These are phyloP conservation scores for Trichoderma guizhouense DNA, from an alignment of 2,329 filamentous ascomycete genomes.

Conservation along the genomic window DNA sequence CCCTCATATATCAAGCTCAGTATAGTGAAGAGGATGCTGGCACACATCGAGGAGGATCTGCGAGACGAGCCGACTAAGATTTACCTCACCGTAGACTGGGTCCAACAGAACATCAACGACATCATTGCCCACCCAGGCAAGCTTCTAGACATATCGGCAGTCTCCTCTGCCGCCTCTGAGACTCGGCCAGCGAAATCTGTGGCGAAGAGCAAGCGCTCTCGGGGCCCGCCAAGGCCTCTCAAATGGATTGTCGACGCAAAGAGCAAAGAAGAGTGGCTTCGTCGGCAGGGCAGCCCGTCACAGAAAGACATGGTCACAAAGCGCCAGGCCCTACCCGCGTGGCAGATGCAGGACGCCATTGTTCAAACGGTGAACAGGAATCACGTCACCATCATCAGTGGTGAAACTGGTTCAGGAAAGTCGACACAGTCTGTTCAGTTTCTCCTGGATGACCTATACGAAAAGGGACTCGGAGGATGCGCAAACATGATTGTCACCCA, in stretches of 20 bases:
- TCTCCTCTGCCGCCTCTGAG: slow-evolving; percentile 64
- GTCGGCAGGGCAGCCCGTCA: slow-evolving; percentile 59
- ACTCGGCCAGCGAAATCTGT: slow-evolving; percentile 35
- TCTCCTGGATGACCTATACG: slow-evolving; percentile 85
- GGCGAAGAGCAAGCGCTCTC: slow-evolving; percentile 29
- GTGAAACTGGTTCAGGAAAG: slow-evolving; percentile 95
- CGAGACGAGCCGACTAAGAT: slow-evolving; percentile 84
- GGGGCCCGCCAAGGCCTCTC: slow-evolving; percentile 56
- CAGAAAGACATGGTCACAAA: slow-evolving; percentile 73
- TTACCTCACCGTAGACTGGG: slow-evolving; percentile 86
- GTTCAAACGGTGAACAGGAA: slow-evolving; percentile 70
- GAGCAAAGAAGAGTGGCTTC: slow-evolving; percentile 67
- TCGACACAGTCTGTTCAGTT: slow-evolving; percentile 97
- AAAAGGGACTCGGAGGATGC: slow-evolving; percentile 66
- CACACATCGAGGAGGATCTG: slow-evolving; percentile 66
- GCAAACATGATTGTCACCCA: slow-evolving; percentile 96
- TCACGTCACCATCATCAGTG: slow-evolving; percentile 93
- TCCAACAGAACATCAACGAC: slow-evolving; percentile 77
- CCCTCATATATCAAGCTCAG: slow-evolving; percentile 93
- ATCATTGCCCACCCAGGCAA: slow-evolving; percentile 83
- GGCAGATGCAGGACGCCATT: slow-evolving; percentile 75
- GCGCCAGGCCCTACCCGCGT: slow-evolving; percentile 77
- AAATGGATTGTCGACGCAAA: slow-evolving; percentile 58
- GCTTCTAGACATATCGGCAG: slow-evolving; percentile 78
- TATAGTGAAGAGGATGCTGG: slow-evolving; percentile 72